Percentiles rank a stretch among this genome's conserved stretches.
phyloP scores from a whole-genome alignment of 129 eudicot species.

The Scalesia atractyloides region DNA sequence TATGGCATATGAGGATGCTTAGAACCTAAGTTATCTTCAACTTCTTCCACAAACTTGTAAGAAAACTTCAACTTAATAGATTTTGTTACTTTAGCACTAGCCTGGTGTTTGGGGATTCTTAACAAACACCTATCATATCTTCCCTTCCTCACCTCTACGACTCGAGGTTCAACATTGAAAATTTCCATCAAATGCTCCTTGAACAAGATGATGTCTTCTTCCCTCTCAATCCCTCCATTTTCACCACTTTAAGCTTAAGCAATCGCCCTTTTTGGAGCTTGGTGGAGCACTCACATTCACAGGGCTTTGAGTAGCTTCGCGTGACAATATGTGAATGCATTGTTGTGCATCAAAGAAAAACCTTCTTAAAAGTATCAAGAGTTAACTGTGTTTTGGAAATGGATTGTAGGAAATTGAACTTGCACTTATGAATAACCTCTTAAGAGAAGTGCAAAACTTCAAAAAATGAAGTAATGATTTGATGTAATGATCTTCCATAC shows the following conservation, averaged over 20 bases:
- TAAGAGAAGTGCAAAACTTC: constrained; percentile 30
- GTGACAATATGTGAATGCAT: constrained; percentile 20
- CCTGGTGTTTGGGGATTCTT: constrained; percentile 19
- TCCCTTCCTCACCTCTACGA: constrained; percentile 20
- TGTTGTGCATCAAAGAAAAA: background rate
- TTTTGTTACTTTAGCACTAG: background rate
- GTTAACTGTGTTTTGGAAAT: background rate
- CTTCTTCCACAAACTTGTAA: constrained; percentile 30
- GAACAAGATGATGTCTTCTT: constrained; percentile 21
- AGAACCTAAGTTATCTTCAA: constrained; percentile 14
- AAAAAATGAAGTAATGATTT: constrained; percentile 26
- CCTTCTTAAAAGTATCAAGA: background rate
- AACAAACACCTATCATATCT: constrained; percentile 16
- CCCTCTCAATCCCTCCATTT: constrained; percentile 27
- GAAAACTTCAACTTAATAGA: constrained; percentile 11
- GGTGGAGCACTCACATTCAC: background rate
- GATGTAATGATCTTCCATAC: constrained; percentile 31
- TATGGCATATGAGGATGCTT: constrained; percentile 35
- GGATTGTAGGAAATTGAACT: background rate
- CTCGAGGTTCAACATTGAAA: constrained; percentile 24
- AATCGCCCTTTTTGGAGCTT: constrained; percentile 17
- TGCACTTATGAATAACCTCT: constrained; percentile 32
- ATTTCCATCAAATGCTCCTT: constrained; percentile 33
- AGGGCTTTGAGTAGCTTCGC: background rate
- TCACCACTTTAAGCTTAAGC: constrained; percentile 31